phyloP scores from a whole-genome alignment of 2,329 filamentous ascomycete genomes.

The Sphaerostilbella broomeana region DNA sequence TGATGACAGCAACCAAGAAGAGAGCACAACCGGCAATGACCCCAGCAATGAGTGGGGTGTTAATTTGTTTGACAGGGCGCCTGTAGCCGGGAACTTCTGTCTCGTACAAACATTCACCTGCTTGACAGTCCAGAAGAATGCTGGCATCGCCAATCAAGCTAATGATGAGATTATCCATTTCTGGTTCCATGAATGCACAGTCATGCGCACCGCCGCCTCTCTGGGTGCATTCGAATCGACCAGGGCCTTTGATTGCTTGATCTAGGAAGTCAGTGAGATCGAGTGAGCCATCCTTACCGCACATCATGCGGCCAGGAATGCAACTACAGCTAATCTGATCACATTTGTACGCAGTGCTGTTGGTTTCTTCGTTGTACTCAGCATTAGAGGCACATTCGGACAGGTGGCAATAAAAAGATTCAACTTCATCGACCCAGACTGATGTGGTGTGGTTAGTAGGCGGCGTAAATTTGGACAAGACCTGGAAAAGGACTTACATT shows the following conservation, averaged over 20 bases:
- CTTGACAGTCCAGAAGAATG: conserved; percentile 73
- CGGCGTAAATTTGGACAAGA: neutral
- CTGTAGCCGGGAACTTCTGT: conserved; percentile 90
- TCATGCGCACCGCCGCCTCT: conserved; percentile 55
- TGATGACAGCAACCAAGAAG: conserved; percentile 80
- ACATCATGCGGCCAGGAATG: conserved; percentile 86
- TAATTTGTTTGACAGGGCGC: conserved; percentile 86
- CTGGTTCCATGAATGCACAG: conserved; percentile 83
- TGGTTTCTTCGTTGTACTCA: conserved; percentile 61
- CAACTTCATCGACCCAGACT: conserved; percentile 92
- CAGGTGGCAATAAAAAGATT: conserved; percentile 94
- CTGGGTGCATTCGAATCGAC: conserved; percentile 69
- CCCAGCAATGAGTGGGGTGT: conserved; percentile 89
- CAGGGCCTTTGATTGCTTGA: conserved; percentile 78
- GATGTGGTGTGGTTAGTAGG: conserved; percentile 13
- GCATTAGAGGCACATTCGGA: conserved; percentile 70
- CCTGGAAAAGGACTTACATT: conserved; percentile 54
- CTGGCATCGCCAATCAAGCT: conserved; percentile 86
- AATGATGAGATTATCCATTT: conserved; percentile 85
- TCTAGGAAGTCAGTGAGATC: conserved; percentile 86
- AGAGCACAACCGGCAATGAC: conserved; percentile 82
- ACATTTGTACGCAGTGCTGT: conserved; percentile 80
- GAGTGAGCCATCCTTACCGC: conserved; percentile 83
- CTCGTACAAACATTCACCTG: conserved; percentile 88
- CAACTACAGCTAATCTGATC: conserved; percentile 80